Conservation (phyloP, 805 yeast genomes). For the Candida silvicultrix region DNA sequence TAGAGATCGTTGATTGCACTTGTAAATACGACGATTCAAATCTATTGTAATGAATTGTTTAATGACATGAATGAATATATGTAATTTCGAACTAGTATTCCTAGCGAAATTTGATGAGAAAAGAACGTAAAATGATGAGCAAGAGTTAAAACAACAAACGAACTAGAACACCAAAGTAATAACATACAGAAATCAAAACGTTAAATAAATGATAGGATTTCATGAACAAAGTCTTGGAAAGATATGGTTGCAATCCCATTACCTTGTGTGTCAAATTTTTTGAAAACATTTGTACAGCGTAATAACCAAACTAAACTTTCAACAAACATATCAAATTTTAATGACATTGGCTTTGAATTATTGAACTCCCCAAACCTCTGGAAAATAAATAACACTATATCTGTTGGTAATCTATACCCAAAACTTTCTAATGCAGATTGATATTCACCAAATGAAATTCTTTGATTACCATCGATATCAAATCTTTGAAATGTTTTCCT, state of each 20-base stretch:
- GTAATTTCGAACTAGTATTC: too few species aligned
- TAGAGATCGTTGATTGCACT: too few species aligned
- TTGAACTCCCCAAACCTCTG: conserved; percentile 42
- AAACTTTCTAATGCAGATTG: conserved; percentile 55
- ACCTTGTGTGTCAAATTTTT: conserved; percentile 66
- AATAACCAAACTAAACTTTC: conserved; percentile 74
- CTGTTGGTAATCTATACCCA: conserved; percentile 56
- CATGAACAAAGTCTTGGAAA: conserved; percentile 60
- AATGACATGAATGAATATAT: too few species aligned
- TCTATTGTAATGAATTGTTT: too few species aligned
- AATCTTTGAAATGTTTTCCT: conserved; percentile 55
- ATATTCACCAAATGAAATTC: conserved; percentile 61
- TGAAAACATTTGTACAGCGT: conserved; percentile 72
- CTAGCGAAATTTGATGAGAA: too few species aligned
- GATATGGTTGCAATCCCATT: conserved; percentile 67
- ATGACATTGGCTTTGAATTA: conserved; percentile 26
- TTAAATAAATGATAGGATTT: conserved; percentile 33
- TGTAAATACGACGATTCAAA: too few species aligned
- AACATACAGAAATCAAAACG: too few species aligned
- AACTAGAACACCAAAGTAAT: background rate
- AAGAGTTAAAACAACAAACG: too few species aligned
- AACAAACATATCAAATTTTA: conserved; percentile 77
- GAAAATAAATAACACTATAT: conserved; percentile 51
- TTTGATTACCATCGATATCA: conserved; percentile 52
- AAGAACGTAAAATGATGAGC: too few species aligned